Conservation (phyloP, 139 green algal genomes). For the Medakamo hakoo region DNA sequence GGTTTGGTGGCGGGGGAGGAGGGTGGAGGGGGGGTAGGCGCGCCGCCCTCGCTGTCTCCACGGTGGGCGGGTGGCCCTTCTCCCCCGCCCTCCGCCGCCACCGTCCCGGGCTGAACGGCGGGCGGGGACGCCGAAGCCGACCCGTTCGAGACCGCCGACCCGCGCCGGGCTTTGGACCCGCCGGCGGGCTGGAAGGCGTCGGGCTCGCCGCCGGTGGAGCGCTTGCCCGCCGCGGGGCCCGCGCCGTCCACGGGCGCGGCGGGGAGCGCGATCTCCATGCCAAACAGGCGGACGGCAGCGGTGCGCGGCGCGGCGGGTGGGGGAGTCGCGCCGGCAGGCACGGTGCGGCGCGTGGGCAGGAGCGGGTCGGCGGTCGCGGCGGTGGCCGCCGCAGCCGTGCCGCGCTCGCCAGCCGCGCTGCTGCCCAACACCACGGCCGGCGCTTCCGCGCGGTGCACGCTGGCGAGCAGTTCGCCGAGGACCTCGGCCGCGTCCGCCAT, state of each 20-base stretch:
- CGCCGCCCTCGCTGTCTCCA: not conserved
- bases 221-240: not conserved
- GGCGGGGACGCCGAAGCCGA: not conserved
- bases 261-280: constrained; percentile 45
- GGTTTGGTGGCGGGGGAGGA: not conserved
- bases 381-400: not conserved
- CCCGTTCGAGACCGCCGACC: not conserved
- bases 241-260: constrained; percentile 2
- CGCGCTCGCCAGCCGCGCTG: constrained; percentile 6
- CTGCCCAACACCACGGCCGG: constrained; percentile 3
- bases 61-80: too few species aligned
- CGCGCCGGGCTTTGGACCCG: not conserved
- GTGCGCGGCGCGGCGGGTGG: not conserved
- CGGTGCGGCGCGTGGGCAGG: constrained; percentile 22
- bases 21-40: not conserved
- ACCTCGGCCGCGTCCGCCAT: constrained; percentile 76
- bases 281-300: constrained; percentile 33
- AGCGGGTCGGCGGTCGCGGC: constrained; percentile 36
- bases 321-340: constrained; percentile 1
- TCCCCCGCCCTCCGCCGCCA: too few species aligned
- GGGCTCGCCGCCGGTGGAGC: not conserved
- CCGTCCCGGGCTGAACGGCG: too few species aligned
- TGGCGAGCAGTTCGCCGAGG: constrained; percentile 46
- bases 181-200: too few species aligned
- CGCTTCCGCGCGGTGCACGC: constrained; percentile 40